Conservation (phyloP, 768 basidiomycete species). For the Amanita brunnescens region DNA sequence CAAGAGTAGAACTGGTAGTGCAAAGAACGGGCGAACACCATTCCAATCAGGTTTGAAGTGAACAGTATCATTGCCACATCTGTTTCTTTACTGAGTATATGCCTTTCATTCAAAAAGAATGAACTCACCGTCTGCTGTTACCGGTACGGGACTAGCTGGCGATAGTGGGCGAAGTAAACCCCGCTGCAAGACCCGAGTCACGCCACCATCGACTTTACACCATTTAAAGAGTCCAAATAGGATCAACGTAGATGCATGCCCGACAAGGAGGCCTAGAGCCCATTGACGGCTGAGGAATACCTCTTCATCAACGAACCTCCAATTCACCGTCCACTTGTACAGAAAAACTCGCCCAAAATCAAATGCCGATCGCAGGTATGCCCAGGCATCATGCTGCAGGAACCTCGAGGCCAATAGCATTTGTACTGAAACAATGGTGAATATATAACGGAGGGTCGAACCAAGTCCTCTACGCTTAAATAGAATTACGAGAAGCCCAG, state of each 20-base stretch:
- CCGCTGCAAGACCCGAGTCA: slow-evolving; percentile 40
- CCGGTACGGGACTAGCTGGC: slow-evolving; percentile 35
- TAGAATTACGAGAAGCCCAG: slow-evolving; percentile 75
- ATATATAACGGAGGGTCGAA: slow-evolving; percentile 40
- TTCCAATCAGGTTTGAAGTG: slow-evolving; percentile 88
- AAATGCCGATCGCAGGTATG: slow-evolving; percentile 74
- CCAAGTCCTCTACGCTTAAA: slow-evolving; percentile 65
- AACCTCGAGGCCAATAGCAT: slow-evolving; percentile 62
- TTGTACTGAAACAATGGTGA: slow-evolving; percentile 43
- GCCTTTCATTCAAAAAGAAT: neutral
- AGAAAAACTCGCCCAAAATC: slow-evolving; percentile 84
- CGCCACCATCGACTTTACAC: slow-evolving; percentile 70
- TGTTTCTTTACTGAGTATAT: slow-evolving; percentile 22
- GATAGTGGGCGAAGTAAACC: slow-evolving; percentile 42
- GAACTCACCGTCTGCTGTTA: slow-evolving; percentile 59
- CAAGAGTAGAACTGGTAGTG: slow-evolving; percentile 99
- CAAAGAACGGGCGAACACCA: slow-evolving; percentile 85
- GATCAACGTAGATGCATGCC: slow-evolving; percentile 52
- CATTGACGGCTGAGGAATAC: slow-evolving; percentile 60
- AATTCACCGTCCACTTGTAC: slow-evolving; percentile 98
- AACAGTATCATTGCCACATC: slow-evolving; percentile 77
- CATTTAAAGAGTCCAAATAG: slow-evolving; percentile 67
- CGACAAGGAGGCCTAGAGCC: slow-evolving; percentile 53
- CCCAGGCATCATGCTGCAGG: slow-evolving; percentile 44
- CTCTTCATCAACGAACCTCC: slow-evolving; percentile 80